A percentile compares a stretch with the other conserved stretches of the same genome.
phyloP scores from a whole-genome alignment of 1,139 yeast genomes.

The Debaryomycetaceae sp. region DNA sequence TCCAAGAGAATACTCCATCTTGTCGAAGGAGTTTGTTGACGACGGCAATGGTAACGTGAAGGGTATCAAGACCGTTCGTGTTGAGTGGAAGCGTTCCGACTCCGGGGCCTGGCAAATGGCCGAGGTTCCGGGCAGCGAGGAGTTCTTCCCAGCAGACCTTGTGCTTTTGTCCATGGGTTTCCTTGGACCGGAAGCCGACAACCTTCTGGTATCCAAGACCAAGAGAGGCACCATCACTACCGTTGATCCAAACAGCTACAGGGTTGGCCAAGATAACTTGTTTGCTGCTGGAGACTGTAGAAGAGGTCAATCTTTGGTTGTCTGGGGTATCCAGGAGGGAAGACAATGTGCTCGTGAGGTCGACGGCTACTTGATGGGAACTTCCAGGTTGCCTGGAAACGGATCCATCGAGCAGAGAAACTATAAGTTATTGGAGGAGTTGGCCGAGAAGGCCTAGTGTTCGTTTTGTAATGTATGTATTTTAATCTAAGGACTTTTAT shows the following conservation, averaged over 20 bases:
- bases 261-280: slow-evolving; percentile 61
- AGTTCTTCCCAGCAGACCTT: slow-evolving; percentile 89
- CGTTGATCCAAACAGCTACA: slow-evolving; percentile 63
- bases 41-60: slow-evolving; percentile 92
- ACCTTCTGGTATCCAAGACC: slow-evolving; percentile 68
- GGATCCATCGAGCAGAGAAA: slow-evolving; percentile 89
- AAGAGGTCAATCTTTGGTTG: slow-evolving; percentile 97
- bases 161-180: slow-evolving; percentile 96
- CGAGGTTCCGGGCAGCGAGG: slow-evolving; percentile 93
- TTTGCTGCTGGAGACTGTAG: slow-evolving; percentile 99
- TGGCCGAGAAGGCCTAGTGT: slow-evolving; percentile 60
- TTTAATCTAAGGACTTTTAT: too few species aligned
- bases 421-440: slow-evolving; percentile 68
- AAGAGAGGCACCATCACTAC: slow-evolving; percentile 87
- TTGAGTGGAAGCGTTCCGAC: slow-evolving; percentile 96
- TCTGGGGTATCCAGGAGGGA: slow-evolving; percentile 99
- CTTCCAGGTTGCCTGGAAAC: slow-evolving; percentile 84
- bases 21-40: slow-evolving; percentile 92
- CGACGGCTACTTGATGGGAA: slow-evolving; percentile 74
- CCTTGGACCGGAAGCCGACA: slow-evolving; percentile 90
- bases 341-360: slow-evolving; percentile 97
- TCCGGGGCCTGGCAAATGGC: slow-evolving; percentile 99
- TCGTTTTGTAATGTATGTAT: too few species aligned
- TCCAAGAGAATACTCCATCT: slow-evolving; percentile 94
- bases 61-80: slow-evolving; percentile 93